phyloP scores from a whole-genome alignment of 2,329 filamentous ascomycete genomes.

The Pseudogymnoascus sp. region DNA sequence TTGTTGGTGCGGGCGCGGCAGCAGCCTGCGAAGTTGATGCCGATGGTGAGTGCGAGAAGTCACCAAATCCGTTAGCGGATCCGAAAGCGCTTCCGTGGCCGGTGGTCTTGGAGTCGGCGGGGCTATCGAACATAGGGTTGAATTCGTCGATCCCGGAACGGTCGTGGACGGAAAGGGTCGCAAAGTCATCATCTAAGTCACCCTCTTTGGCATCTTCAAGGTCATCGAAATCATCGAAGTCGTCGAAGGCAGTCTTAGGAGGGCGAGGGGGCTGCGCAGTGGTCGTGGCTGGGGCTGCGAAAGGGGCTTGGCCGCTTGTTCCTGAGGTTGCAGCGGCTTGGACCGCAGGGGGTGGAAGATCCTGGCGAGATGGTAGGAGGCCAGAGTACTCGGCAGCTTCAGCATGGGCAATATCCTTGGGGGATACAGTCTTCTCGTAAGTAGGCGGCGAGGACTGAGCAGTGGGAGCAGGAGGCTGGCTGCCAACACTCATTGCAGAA shows the following conservation, averaged over 20 bases:
- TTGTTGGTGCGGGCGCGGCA: conserved; percentile 29
- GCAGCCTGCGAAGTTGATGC: conserved; percentile 27
- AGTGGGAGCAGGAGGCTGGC: conserved; percentile 40
- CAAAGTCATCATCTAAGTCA: conserved; percentile 70
- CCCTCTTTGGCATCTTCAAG: conserved; percentile 79
- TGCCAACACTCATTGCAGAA: conserved; percentile 14
- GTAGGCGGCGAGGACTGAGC: conserved; percentile 50
- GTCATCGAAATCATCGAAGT: conserved; percentile 73
- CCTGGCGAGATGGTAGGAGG: conserved; percentile 44
- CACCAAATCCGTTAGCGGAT: conserved; percentile 29
- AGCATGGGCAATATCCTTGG: conserved; percentile 39
- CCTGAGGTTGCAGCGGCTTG: conserved; percentile 15
- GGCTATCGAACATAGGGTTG: conserved; percentile 71
- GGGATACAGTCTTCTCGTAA: conserved; percentile 38
- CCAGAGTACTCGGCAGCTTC: conserved; percentile 42
- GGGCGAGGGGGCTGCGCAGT: conserved; percentile 28
- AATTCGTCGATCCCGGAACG: conserved; percentile 68
- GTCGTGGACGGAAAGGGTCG: conserved; percentile 51
- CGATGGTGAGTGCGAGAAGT: conserved; percentile 42
- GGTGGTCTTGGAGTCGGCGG: conserved; percentile 24
- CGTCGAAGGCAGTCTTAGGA: conserved; percentile 53
- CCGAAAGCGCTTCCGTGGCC: conserved; percentile 22
- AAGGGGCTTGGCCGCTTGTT: conserved; percentile 1
- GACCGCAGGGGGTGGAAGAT: conserved; percentile 32
- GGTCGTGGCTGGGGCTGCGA: not conserved